A percentile compares a stretch with the other conserved stretches of the same genome.
These are phyloP conservation scores for Russula dissimulans DNA, from an alignment of 768 basidiomycete genomes.

Conservation along the genomic window DNA sequence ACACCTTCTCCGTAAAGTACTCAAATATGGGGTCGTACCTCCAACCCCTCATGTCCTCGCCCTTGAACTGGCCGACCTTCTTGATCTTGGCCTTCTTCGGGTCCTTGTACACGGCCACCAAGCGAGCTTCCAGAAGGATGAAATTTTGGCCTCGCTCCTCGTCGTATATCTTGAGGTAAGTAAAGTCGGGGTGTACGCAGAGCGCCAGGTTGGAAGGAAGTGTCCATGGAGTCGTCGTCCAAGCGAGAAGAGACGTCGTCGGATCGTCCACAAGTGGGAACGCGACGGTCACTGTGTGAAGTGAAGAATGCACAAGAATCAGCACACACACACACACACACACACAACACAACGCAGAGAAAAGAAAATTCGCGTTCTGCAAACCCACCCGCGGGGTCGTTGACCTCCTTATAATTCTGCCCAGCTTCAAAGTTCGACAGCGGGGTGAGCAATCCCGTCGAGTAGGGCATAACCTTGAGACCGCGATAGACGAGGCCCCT, in stretches of 20 bases:
- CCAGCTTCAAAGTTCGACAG: slow-evolving; percentile 97
- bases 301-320: not conserved
- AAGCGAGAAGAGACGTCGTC: slow-evolving; percentile 80
- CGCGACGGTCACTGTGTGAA: slow-evolving; percentile 65
- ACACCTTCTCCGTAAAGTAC: slow-evolving; percentile 90
- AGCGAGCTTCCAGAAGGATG: slow-evolving; percentile 82
- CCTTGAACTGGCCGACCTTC: slow-evolving; percentile 80
- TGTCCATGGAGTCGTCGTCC: slow-evolving; percentile 99
- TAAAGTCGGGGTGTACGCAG: slow-evolving; percentile 94
- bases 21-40: slow-evolving; percentile 91
- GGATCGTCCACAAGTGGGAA: slow-evolving; percentile 95
- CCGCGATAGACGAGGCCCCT: slow-evolving; percentile 91
- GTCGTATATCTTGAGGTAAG: slow-evolving; percentile 95
- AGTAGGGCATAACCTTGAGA: slow-evolving; percentile 94
- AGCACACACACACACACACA: too few relatives aligned
- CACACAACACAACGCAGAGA: not conserved
- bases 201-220: slow-evolving; percentile 91
- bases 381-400: slow-evolving; percentile 76
- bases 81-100: slow-evolving; percentile 95
- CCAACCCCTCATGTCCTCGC: slow-evolving; percentile 93
- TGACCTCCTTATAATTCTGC: slow-evolving; percentile 83
- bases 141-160: slow-evolving; percentile 78
- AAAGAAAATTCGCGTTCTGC: not conserved
- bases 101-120: slow-evolving; percentile 89
- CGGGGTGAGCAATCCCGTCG: slow-evolving; percentile 91